phyloP scores from a whole-genome alignment of 495 filamentous ascomycete species.

The Ascodesmis nigricans region DNA sequence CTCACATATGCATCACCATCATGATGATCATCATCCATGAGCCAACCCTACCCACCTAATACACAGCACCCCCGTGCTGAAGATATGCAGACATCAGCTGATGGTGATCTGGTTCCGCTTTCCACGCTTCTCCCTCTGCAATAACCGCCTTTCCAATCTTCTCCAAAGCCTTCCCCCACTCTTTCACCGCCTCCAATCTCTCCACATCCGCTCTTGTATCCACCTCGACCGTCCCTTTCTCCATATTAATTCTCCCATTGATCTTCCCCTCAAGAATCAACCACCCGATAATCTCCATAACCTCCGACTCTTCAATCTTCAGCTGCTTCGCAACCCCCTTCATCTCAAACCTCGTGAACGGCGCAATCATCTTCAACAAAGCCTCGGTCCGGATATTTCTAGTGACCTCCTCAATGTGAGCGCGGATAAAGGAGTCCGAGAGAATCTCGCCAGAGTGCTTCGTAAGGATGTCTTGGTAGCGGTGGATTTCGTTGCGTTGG shows the following conservation, averaged over 20 bases:
- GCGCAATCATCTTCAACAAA: constrained; percentile 76
- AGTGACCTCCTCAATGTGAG: constrained; percentile 97
- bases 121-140: constrained; percentile 54
- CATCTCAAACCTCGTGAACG: constrained; percentile 79
- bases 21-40: no score
- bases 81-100: no score
- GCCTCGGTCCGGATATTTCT: constrained; percentile 96
- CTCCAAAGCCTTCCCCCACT: constrained; percentile 47
- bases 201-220: constrained; percentile 51
- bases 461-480: constrained; percentile 69
- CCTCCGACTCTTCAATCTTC: constrained; percentile 62
- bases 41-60: no score
- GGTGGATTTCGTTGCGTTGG: constrained; percentile 82
- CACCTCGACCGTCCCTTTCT: constrained; percentile 60
- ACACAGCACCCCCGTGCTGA: no score
- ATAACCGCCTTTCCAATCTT: constrained; percentile 42
- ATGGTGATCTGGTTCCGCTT: constrained; percentile 15
- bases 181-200: constrained; percentile 46
- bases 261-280: constrained; percentile 77
- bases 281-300: constrained; percentile 80
- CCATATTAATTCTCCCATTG: constrained; percentile 72
- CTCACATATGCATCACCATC: no score
- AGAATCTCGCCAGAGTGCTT: constrained; percentile 65
- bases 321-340: constrained; percentile 68
- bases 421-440: constrained; percentile 85